Percentiles rank a stretch among this genome's conserved stretches.
Evolutionary conservation across 148 eudicot species (phyloP).

Genomic region (Chenopodium quinoa): DNA sequence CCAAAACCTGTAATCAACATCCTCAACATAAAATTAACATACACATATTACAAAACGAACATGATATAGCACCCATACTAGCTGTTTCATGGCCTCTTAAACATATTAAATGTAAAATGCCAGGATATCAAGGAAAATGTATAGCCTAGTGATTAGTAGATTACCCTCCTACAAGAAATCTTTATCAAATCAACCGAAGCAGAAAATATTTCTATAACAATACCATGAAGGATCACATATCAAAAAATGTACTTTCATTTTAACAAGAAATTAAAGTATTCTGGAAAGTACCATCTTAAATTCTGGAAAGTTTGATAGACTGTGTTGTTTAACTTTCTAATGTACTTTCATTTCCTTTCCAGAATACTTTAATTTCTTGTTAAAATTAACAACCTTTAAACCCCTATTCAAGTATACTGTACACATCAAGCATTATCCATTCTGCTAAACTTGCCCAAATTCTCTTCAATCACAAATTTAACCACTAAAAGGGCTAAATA

Average conservation of each 20-base stretch:
- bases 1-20: conserved; percentile 61
- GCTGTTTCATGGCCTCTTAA: not conserved
- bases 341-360: not conserved
- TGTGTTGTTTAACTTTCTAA: not conserved
- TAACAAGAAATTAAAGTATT: too few species aligned
- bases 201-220: not conserved
- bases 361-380: too few species aligned
- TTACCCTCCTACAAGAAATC: not conserved
- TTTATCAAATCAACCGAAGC: not conserved
- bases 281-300: too few species aligned
- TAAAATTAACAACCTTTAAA: not conserved
- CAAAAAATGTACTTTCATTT: not conserved
- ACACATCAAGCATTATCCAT: not conserved
- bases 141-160: not conserved
- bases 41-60: not conserved
- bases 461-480: not conserved
- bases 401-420: not conserved
- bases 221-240: not conserved
- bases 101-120: not conserved
- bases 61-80: not conserved
- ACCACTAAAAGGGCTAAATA: not conserved
- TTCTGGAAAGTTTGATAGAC: not conserved
- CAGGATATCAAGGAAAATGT: not conserved
- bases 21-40: not conserved
- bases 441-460: not conserved